Conservation (phyloP, 768 basidiomycete species). For the Cyclocybe cylindracea region DNA sequence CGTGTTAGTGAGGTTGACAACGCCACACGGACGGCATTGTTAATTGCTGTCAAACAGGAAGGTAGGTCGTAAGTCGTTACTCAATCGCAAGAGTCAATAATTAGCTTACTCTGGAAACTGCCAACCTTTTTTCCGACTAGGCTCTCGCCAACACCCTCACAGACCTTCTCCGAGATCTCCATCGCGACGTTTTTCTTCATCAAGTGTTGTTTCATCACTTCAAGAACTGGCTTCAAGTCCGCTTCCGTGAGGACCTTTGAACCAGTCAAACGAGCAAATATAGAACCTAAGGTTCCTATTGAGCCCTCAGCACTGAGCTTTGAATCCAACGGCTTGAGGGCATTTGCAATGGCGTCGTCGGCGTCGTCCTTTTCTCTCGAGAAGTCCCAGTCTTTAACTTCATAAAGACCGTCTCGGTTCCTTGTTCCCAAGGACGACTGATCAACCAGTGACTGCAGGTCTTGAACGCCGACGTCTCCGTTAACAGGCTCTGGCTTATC, state of each 20-base stretch:
- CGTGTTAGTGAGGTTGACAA: slow-evolving; percentile 87
- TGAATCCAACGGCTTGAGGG: slow-evolving; percentile 47
- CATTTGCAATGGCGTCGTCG: slow-evolving; percentile 58
- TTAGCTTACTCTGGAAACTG: slow-evolving; percentile 77
- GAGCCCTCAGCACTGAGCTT: slow-evolving; percentile 42
- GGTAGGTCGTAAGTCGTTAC: background rate
- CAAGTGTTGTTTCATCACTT: slow-evolving; percentile 95
- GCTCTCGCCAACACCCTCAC: slow-evolving; percentile 89
- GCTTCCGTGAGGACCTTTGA: slow-evolving; percentile 78
- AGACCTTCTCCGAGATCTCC: slow-evolving; percentile 93
- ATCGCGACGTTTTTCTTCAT: slow-evolving; percentile 99
- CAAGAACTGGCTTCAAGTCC: slow-evolving; percentile 86
- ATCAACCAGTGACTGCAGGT: slow-evolving; percentile 67
- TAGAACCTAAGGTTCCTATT: slow-evolving; percentile 66
- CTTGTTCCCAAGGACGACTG: slow-evolving; percentile 75
- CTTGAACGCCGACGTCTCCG: slow-evolving; percentile 36
- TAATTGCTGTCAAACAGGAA: slow-evolving; percentile 60
- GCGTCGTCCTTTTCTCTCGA: slow-evolving; percentile 39
- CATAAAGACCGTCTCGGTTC: slow-evolving; percentile 66
- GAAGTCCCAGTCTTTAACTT: slow-evolving; percentile 83
- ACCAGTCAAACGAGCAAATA: slow-evolving; percentile 86
- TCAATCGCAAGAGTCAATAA: background rate
- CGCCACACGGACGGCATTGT: slow-evolving; percentile 78
- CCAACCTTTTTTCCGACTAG: slow-evolving; percentile 91
- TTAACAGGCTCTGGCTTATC: slow-evolving; percentile 47